phyloP scores from a whole-genome alignment of 2,329 filamentous ascomycete genomes.

The Plectosphaerella cucumerina region DNA sequence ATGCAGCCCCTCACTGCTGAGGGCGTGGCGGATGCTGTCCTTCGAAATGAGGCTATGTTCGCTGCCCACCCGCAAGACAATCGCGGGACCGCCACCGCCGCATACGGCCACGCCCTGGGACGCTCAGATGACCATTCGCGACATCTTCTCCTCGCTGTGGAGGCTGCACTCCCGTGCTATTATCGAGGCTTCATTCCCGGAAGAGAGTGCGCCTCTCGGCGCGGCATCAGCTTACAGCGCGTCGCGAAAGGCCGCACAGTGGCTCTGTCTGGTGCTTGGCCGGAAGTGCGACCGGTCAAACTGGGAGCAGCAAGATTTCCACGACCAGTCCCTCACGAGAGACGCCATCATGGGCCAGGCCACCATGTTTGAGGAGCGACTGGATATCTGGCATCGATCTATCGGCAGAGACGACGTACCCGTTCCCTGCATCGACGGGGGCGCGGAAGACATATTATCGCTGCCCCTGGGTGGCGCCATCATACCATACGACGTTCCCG shows the following conservation, averaged over 20 bases:
- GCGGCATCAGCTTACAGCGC: background rate
- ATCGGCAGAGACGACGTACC: background rate
- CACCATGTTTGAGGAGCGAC: background rate
- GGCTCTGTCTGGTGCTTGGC: background rate
- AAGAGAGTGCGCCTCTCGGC: background rate
- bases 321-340: background rate
- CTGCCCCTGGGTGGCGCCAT: background rate
- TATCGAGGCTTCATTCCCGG: constrained; percentile 1
- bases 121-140: background rate
- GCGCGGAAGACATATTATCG: background rate
- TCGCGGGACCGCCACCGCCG: background rate
- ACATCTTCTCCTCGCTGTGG: constrained; percentile 1
- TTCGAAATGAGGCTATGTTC: background rate
- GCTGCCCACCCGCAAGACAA: background rate
- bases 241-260: background rate
- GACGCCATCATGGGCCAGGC: background rate
- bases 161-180: background rate
- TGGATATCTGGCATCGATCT: background rate
- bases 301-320: constrained; percentile 1
- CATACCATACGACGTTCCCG: background rate
- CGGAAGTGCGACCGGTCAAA: background rate
- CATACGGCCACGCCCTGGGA: background rate
- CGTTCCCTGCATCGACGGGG: background rate
- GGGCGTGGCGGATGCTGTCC: background rate
- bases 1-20: background rate